These are phyloP conservation scores for Carpinus fangiana DNA, from an alignment of 306 rosid species.

Conservation along the genomic window DNA sequence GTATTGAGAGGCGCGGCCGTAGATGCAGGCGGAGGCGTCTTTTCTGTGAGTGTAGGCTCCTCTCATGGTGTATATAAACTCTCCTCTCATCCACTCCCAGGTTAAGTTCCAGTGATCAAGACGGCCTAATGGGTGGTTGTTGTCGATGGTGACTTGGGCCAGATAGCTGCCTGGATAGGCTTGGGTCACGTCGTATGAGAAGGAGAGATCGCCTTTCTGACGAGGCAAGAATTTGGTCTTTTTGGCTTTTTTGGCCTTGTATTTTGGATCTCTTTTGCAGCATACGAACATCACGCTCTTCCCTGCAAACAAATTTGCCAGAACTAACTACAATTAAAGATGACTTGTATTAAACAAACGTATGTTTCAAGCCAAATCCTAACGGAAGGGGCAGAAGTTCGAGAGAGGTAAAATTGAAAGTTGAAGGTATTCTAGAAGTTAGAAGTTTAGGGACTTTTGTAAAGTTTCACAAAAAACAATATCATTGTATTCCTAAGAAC, in stretches of 20 bases:
- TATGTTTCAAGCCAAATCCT: too few species aligned
- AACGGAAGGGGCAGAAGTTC: too few species aligned
- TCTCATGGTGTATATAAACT: constrained; percentile 67
- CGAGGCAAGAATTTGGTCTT: constrained; percentile 58
- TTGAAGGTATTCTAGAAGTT: too few species aligned
- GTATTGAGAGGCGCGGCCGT: constrained; percentile 51
- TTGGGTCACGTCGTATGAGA: constrained; percentile 66
- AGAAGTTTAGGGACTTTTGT: too few species aligned
- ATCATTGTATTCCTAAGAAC: too few species aligned
- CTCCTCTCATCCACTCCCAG: constrained; percentile 86
- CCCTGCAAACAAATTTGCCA: constrained; percentile 32
- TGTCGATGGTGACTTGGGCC: constrained; percentile 68
- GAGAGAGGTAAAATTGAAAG: too few species aligned
- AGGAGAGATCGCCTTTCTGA: constrained; percentile 59
- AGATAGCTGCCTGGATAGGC: constrained; percentile 54
- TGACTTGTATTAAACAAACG: too few species aligned
- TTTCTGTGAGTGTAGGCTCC: constrained; percentile 63
- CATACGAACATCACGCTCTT: constrained; percentile 58
- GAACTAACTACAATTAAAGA: neutral
- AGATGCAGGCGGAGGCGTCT: constrained; percentile 57
- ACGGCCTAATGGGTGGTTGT: constrained; percentile 71
- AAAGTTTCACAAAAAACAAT: too few species aligned
- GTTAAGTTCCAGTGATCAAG: constrained; percentile 89
- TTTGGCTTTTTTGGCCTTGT: constrained; percentile 31
- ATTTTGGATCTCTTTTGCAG: constrained; percentile 72